Base-by-base conservation (phyloP, 441 rosid genomes). In the Mallotus japonicus region DNA sequence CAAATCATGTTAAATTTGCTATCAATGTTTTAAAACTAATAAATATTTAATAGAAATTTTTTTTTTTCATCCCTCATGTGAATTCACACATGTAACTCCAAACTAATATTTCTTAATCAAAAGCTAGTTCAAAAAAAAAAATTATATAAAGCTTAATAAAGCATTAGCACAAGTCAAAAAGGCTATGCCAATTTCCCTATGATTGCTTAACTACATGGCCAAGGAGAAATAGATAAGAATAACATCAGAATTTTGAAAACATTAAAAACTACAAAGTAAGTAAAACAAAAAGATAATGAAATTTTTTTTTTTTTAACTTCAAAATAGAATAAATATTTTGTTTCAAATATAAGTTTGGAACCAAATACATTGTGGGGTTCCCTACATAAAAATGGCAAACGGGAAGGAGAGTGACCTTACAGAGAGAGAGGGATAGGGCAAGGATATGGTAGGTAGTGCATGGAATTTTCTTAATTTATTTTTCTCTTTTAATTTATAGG, bases 351-450 rank as follows among this genome's bases (percentile, higher is more conserved):
- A 70, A 59, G 19, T 6, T 0, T 37, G 40, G 19, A 5, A 22
- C 7, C 17, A 11, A 15, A 59, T 42, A 54, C 40, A 4, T 28
- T n/a, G 69, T 63, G 34, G 62, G 61, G 60, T 72, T 62, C 37
- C 60, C 73, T 8, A 0, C 11, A 40, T 65, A 28, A n/a, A 19
- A 71, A 58, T 70, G 53, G 58, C 70, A 56, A 69, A 58, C 67
- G 42, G 71, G 72, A 67, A 11, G 69, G 82, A 83, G 64, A 42
- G 81, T 14, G 83, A 77, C 86, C 49, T 51, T 44, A 56, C 14
- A 65, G 10, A 40, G 15, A 32, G 44, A 42, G n/a, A 15, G 16
- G 67, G 16, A 34, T 5, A 17, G 51, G 3, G 63, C 17, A 13
- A 0, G 8, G 12, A 0, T 37, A 0, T 37, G 40, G 6, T 37